phyloP scores from a whole-genome alignment of 169 alveolate species.

The Blepharisma undulans region DNA sequence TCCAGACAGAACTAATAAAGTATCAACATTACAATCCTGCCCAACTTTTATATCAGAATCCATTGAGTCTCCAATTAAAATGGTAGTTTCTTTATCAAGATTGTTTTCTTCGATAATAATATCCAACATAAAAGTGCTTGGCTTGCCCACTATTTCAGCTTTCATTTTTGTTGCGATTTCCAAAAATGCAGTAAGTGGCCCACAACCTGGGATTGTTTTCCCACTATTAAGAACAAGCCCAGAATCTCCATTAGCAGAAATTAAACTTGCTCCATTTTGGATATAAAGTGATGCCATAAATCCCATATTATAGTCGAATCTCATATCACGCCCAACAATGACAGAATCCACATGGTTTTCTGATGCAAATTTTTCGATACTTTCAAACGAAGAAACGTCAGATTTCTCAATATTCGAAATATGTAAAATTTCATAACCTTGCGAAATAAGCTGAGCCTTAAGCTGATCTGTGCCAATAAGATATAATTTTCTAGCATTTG shows the following conservation, averaged over 20 bases:
- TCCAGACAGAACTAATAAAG: slow-evolving; percentile 46
- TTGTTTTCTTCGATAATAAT: slow-evolving; percentile 3
- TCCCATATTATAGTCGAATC: slow-evolving; percentile 43
- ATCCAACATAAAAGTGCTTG: slow-evolving; percentile 40
- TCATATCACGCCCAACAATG: slow-evolving; percentile 52
- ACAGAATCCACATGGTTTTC: slow-evolving; percentile 60
- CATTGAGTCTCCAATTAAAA: slow-evolving; percentile 53
- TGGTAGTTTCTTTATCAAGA: slow-evolving; percentile 10
- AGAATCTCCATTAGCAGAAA: slow-evolving; percentile 46
- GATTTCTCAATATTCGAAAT: not conserved
- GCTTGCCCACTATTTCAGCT: slow-evolving; percentile 51
- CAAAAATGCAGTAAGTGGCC: slow-evolving; percentile 38
- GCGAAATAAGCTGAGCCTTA: slow-evolving; percentile 1
- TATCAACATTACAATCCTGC: slow-evolving; percentile 35
- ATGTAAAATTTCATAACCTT: slow-evolving; percentile 23
- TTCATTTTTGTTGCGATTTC: slow-evolving; percentile 32
- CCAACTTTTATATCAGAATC: slow-evolving; percentile 53
- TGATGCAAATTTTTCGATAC: slow-evolving; percentile 7
- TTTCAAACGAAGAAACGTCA: not conserved
- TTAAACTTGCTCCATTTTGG: slow-evolving; percentile 47
- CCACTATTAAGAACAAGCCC: slow-evolving; percentile 32
- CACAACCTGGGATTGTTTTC: slow-evolving; percentile 61
- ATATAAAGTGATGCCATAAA: slow-evolving; percentile 46
- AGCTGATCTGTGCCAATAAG: slow-evolving; percentile 44
- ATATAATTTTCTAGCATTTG: slow-evolving; percentile 23